These are phyloP conservation scores for Globisporangium ultimum DNA, from an alignment of 352 stramenopile genomes.

Conservation along the genomic window DNA sequence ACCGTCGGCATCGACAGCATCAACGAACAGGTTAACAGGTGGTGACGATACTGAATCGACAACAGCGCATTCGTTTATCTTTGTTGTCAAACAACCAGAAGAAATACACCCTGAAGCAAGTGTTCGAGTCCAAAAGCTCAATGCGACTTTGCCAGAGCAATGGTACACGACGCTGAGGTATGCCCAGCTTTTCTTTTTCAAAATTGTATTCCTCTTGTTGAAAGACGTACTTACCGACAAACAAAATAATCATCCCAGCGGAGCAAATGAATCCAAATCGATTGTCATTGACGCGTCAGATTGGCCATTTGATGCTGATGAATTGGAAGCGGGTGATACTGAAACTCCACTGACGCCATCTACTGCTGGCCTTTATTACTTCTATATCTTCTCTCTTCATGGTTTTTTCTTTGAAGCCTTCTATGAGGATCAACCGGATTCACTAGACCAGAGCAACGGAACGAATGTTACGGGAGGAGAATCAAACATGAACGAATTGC, in stretches of 20 bases:
- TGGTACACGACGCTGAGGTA: slow-evolving; percentile 42
- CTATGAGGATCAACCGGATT: slow-evolving; percentile 15
- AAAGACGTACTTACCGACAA: not conserved
- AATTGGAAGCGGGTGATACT: not conserved
- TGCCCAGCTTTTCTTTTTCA: not conserved
- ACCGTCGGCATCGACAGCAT: slow-evolving; percentile 13
- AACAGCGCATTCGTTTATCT: slow-evolving; percentile 41
- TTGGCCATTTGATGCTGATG: not conserved
- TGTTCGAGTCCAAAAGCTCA: slow-evolving; percentile 10
- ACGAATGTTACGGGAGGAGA: not conserved
- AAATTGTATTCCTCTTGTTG: not conserved
- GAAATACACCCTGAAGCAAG: slow-evolving; percentile 1
- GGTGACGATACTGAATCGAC: slow-evolving; percentile 11
- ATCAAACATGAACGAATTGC: not conserved
- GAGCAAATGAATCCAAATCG: slow-evolving; percentile 36
- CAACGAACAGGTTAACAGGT: slow-evolving; percentile 4
- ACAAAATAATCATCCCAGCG: slow-evolving; percentile 5
- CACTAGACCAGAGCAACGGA: no score
- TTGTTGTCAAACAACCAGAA: slow-evolving; percentile 26
- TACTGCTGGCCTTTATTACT: slow-evolving; percentile 19
- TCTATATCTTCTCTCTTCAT: slow-evolving; percentile 36
- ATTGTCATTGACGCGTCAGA: slow-evolving; percentile 23
- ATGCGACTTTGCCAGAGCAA: slow-evolving; percentile 32
- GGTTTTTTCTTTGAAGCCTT: slow-evolving; percentile 33
- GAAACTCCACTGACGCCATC: not conserved